Evolutionary conservation across 768 basidiomycete species (phyloP).

Genomic region (Boletus subcaerulescens): DNA sequence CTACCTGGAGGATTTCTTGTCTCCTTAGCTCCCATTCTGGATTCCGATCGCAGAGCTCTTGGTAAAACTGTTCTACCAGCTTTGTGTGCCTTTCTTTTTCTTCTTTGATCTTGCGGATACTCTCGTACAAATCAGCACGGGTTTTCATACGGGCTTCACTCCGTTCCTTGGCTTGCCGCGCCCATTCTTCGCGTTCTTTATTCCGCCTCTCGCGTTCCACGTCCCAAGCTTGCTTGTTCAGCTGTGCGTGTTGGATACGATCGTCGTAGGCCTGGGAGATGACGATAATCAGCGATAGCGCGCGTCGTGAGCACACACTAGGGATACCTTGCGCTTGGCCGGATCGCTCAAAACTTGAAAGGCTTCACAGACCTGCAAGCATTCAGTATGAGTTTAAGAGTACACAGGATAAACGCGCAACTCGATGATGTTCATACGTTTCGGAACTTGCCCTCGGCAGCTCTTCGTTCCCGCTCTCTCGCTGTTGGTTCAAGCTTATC

Average conservation of each 20-base stretch:
- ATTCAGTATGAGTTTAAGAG: constrained; percentile 20
- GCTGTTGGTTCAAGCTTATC: constrained; percentile 62
- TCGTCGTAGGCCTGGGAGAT: constrained; percentile 45
- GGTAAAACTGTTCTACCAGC: constrained; percentile 53
- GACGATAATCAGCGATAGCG: background rate
- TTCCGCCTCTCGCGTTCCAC: constrained; percentile 42
- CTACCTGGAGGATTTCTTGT: constrained; percentile 49
- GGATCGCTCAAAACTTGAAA: constrained; percentile 58
- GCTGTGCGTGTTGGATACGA: constrained; percentile 32
- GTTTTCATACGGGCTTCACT: constrained; percentile 50
- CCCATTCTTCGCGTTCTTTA: constrained; percentile 55
- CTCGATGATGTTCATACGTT: constrained; percentile 41
- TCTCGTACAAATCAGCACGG: constrained; percentile 36
- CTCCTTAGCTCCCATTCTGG: constrained; percentile 63
- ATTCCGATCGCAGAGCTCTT: constrained; percentile 50
- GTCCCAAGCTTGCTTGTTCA: constrained; percentile 27
- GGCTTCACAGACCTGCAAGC: constrained; percentile 55
- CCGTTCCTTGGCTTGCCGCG: constrained; percentile 45
- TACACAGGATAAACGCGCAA: constrained; percentile 17
- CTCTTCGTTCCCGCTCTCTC: constrained; percentile 48
- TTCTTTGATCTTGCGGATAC: constrained; percentile 39
- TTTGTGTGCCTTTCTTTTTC: constrained; percentile 38
- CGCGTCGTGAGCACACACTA: background rate
- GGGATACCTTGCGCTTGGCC: constrained; percentile 50
- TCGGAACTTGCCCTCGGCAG: constrained; percentile 57